phyloP scores from a whole-genome alignment of 148 eudicot species.

The Cornus suecica region DNA sequence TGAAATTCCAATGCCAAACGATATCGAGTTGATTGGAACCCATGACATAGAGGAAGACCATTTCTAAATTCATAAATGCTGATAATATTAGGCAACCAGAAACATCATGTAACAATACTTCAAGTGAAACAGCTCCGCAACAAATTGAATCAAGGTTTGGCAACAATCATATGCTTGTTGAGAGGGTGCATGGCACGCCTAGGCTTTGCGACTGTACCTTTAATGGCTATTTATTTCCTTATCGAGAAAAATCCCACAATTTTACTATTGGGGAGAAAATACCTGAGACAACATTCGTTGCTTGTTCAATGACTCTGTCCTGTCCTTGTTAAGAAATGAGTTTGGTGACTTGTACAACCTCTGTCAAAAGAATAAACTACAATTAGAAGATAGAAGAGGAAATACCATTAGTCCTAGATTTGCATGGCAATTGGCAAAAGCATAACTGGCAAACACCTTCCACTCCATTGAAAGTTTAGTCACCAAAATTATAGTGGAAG shows the following conservation, averaged over 20 bases:
- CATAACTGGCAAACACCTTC: background rate
- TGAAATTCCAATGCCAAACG: background rate
- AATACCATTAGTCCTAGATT: background rate
- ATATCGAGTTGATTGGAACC: background rate
- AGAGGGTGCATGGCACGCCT: too few species aligned
- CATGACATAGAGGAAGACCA: background rate
- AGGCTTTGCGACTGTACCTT: too few species aligned
- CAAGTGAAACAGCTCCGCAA: background rate
- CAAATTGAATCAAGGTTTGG: too few species aligned
- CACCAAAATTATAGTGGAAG: background rate
- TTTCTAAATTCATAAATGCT: background rate
- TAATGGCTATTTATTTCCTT: too few species aligned
- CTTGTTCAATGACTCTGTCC: slow-evolving; percentile 69
- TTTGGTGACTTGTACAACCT: slow-evolving; percentile 69
- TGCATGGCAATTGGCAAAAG: slow-evolving; percentile 1
- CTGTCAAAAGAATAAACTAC: slow-evolving; percentile 27
- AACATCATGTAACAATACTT: background rate
- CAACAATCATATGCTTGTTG: too few species aligned
- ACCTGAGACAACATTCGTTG: slow-evolving; percentile 62
- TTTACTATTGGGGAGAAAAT: too few species aligned
- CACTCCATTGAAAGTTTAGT: background rate
- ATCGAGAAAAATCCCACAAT: too few species aligned
- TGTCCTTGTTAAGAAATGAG: slow-evolving; percentile 58
- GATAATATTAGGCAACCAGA: too few species aligned
- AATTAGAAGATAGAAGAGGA: background rate